Base-by-base conservation (phyloP, 1,284 basidiomycete genomes). In the Schizophyllum amplum region DNA sequence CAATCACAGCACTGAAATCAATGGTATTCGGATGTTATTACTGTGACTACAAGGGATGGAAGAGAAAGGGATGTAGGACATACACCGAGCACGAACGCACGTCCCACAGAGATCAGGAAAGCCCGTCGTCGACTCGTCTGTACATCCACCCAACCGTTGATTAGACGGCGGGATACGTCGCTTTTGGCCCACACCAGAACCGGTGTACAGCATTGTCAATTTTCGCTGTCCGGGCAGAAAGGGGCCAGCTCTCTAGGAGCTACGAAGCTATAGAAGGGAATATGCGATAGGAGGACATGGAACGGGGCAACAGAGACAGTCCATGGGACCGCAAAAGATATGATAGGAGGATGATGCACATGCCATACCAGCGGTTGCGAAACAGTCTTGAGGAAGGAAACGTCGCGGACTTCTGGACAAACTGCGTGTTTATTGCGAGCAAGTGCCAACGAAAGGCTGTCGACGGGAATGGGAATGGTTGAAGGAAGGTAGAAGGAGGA, bases 141-240 rank as follows among this genome's bases (percentile, higher is more conserved):
- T 59, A 68, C 70, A 68, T 73, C 77, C 79, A 72, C 75, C 73
- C 69, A 67, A 66, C 68, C 71, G 74, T 67, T 79, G 72, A 79
- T 80, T 75, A 72, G 74, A 69, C 77, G 70, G 68, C 62, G 68
- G 65, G 71, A 60, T 72, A 51, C 70, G 52, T 81, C 60, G 49
- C 57, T 86, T 59, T 86, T 68, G 83, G 83, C 83, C 59, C 75
- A 73, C 82, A 78, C 84, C 80, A 83, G 86, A 84, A 86, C 86
- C 84, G 83, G 83, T 73, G 72, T 69, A 67, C 83, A 86, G 84
- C 70, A 77, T 83, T 66, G 77, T 66, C 66, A 67, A 66, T 68
- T 65, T 64, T 69, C 69, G 71, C 83, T 84, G 81, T 75, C 76
- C 84, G 83, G 83, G 83, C 83, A 86, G 83, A 86, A 83, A 79